Conservation (phyloP, 768 basidiomycete genomes). For the Mycena polygramma region DNA sequence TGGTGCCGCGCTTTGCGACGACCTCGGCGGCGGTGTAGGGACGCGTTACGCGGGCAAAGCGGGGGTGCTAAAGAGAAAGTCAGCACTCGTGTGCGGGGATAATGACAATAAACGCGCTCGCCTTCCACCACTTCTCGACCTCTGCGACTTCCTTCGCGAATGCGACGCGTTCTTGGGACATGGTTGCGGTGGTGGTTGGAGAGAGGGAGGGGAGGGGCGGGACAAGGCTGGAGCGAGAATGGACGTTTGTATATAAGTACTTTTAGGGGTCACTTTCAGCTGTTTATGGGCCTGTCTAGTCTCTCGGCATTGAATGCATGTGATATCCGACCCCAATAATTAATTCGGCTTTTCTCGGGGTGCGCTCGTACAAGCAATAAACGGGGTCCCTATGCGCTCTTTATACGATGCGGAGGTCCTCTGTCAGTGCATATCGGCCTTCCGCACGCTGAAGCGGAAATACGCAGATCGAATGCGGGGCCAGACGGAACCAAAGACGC, state of each 20-base stretch:
- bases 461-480: constrained; percentile 1
- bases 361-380: not conserved
- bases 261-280: constrained; percentile 9
- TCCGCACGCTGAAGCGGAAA: constrained; percentile 18
- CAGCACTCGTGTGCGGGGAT: constrained; percentile 13
- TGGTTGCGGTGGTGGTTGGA: constrained; percentile 45
- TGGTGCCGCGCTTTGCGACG: constrained; percentile 92
- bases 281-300: constrained; percentile 7
- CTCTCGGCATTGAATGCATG: constrained; percentile 10
- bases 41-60: constrained; percentile 88
- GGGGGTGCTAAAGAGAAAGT: constrained; percentile 70
- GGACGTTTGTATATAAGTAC: constrained; percentile 1
- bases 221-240: constrained; percentile 28
- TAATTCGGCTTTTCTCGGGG: constrained; percentile 11
- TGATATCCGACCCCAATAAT: constrained; percentile 8
- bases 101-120: constrained; percentile 47
- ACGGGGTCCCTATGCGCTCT: not conserved
- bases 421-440: not conserved
- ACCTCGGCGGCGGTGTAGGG: constrained; percentile 96
- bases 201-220: constrained; percentile 32
- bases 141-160: constrained; percentile 88
- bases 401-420: constrained; percentile 5
- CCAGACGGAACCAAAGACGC: not conserved
- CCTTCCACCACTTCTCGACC: constrained; percentile 96
- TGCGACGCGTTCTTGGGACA: constrained; percentile 75